Conservation (phyloP, 2,329 filamentous ascomycete species). For the Pseudocercospora eumusae region DNA sequence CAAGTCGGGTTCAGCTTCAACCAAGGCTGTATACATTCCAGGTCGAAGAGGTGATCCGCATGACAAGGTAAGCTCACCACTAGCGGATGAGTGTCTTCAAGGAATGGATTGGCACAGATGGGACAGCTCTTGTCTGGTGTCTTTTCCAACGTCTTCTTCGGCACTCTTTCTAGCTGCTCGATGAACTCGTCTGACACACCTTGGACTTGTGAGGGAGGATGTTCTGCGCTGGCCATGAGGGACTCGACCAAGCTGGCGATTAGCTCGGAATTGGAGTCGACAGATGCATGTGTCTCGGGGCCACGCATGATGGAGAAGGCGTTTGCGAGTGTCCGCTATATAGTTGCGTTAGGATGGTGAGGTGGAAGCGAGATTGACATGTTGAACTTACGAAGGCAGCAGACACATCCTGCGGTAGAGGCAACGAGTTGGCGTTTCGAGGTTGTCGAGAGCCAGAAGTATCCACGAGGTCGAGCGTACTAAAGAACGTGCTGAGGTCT, state of each 20-base stretch:
- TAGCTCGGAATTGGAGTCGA: conserved; percentile 42
- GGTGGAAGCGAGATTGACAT: not conserved
- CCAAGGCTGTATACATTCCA: conserved; percentile 67
- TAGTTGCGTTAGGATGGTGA: not conserved
- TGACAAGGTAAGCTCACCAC: conserved; percentile 65
- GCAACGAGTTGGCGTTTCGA: conserved; percentile 59
- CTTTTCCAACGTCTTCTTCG: conserved; percentile 51
- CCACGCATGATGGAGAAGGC: conserved; percentile 60
- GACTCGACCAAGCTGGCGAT: conserved; percentile 58
- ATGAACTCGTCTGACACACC: conserved; percentile 64
- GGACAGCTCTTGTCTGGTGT: conserved; percentile 58
- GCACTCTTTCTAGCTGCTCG: conserved; percentile 61
- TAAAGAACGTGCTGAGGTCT: conserved; percentile 67
- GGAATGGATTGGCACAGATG: conserved; percentile 62
- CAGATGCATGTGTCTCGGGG: conserved; percentile 17
- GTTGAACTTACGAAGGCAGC: conserved; percentile 50
- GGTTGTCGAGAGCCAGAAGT: conserved; percentile 53
- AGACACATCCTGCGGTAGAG: conserved; percentile 61
- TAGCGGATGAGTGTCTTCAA: conserved; percentile 65
- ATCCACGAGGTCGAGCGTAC: conserved; percentile 60
- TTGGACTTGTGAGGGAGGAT: conserved; percentile 60
- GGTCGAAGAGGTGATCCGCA: conserved; percentile 62
- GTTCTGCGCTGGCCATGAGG: conserved; percentile 58
- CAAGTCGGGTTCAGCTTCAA: conserved; percentile 64
- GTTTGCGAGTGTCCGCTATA: conserved; percentile 57